A percentile compares a stretch with the other conserved stretches of the same genome.
phyloP scores from a whole-genome alignment of 768 basidiomycete species.

The Sarcomyxa edulis region DNA sequence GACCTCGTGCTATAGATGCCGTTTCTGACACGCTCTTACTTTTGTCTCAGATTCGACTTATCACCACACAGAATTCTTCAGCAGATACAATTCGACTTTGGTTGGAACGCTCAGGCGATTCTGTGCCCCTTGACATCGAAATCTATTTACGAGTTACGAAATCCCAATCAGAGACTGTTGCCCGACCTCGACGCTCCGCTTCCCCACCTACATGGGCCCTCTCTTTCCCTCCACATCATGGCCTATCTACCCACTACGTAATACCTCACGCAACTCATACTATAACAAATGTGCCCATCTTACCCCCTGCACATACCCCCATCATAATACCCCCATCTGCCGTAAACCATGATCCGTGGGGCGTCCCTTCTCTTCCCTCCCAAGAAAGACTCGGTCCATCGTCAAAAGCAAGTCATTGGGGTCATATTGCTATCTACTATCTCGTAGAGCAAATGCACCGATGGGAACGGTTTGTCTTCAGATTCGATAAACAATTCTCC shows the following conservation, averaged over 20 bases:
- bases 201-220: constrained; percentile 27
- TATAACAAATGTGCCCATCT: constrained; percentile 19
- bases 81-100: constrained; percentile 79
- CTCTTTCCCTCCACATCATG: constrained; percentile 23
- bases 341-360: constrained; percentile 33
- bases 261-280: constrained; percentile 24
- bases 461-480: constrained; percentile 78
- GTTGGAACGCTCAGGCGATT: constrained; percentile 73
- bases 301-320: constrained; percentile 34
- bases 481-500: constrained; percentile 72
- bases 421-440: constrained; percentile 75
- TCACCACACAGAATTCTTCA: constrained; percentile 63
- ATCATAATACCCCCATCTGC: constrained; percentile 45
- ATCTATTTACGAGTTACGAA: constrained; percentile 60
- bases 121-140: constrained; percentile 73
- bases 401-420: constrained; percentile 62
- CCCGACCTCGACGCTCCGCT: constrained; percentile 25
- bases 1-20: not conserved
- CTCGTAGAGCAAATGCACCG: constrained; percentile 76
- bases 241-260: constrained; percentile 29
- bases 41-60: constrained; percentile 56
- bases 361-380: constrained; percentile 20
- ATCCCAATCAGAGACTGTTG: constrained; percentile 14
- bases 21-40: not conserved
- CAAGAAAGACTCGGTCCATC: constrained; percentile 17